Evolutionary conservation across 2,329 filamentous ascomycete species (phyloP), one percentile per base, ranked within the genome.

Genomic region (Periconia sp.): DNA sequence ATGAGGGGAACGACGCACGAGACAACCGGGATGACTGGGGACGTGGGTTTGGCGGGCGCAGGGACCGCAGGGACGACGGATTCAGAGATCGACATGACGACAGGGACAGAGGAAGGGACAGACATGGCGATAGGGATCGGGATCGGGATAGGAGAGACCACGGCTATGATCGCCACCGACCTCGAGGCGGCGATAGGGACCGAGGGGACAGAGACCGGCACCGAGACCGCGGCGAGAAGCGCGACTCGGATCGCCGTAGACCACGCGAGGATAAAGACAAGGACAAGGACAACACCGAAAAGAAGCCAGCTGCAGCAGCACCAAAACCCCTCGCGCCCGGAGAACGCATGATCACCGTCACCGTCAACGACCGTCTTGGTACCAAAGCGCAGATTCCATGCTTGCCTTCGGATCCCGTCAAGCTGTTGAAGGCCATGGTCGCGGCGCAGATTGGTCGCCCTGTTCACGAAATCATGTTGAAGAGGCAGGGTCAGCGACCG

Each of bases 381-480:
- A 97, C 93, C n/a, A 96, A 96, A 69, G 91, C 92, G 15, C 89
- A 90, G 49, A 94, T 97, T 59, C 93, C 93, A 0, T 97, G 92
- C 71, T 80, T 96, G 53, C 87, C 90, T 0, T 89, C 86, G 2
- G 93, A 97, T 76, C 87, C 87, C 8, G 87, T 97, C 60, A 88
- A 87, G 59, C 82, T 92, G 56, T 91, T 97, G 78, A 97, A 97
- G 77, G 87, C 92, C 45, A 88, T 95, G 81, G 92, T 97, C 20
- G 92, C 92, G 5, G 90, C 90, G 41, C 85, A 89, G 58, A 95
- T 97, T 65, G 93, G 93, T 1, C 85, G 93, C 35, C 88, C 95
- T 63, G 89, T 92, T 43, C 90, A 93, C 68, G 91, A 97, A 77
- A 96, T 97, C 59, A 81, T 97, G 76, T 76, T 97, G 55, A 94